Base-by-base conservation (phyloP, 495 filamentous ascomycete species). In the Penicillium angulare region DNA sequence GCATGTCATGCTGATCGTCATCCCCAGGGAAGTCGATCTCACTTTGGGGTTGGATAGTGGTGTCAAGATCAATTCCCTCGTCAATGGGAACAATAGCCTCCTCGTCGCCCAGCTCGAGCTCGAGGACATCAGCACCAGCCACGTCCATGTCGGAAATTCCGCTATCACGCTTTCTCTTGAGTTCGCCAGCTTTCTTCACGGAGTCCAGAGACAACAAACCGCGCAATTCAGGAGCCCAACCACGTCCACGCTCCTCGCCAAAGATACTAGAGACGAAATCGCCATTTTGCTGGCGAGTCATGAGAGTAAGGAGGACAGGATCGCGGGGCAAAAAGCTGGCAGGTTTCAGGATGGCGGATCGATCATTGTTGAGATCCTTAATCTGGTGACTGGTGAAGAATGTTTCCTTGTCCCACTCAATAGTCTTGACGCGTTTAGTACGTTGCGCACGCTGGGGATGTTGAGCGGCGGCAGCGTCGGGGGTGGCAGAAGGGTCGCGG, bases 81-180 rank as follows among this genome's bases (percentile, higher is more conserved):
- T 77, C 74, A 9, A 73, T 48, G 21, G 77, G 58, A 10, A 64
- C 57, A 38, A 72, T 61, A 20, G 66, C 68, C 47, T 90, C 88
- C 23, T 89, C 81, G 15, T 78, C 76, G 20, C 75, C 84, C 53
- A 90, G 67, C 46, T 90, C 87, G 26, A 92, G 72, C 20, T 80
- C 81, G 33, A 86, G 87, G n/a, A 81, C 77, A 56, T 84, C 85
- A 23, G 74, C 77, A 22, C 55, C 82, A 36, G 85, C 82, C 26
- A 83, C 78, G 44, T 86, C 86, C 64, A 95, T 77, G 63, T 92
- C 89, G 26, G 87, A 86, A 45, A 95, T 80, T 8, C 89, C 92
- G 56, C 84, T 89, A 64, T 95, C 93, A 32, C 93, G 85, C 78
- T 98, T 98, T 46, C 95, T 75, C 80, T 97, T 98, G 39, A 93